Evolutionary conservation across 495 filamentous ascomycete species (phyloP), one percentile per base, ranked within the genome.

Genomic region (Hypoxylon fuscum): DNA sequence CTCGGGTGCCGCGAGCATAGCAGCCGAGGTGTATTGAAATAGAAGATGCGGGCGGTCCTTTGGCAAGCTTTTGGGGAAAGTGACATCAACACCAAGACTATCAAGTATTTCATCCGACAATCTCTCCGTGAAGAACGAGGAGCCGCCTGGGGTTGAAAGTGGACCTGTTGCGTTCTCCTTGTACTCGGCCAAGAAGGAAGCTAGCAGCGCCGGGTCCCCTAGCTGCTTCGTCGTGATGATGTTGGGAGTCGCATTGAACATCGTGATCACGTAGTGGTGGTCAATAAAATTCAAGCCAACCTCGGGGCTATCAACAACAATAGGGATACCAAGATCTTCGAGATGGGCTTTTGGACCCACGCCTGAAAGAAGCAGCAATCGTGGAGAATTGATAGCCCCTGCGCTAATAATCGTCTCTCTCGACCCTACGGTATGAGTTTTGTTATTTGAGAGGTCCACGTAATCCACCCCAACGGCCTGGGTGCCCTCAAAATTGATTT

Each of bases 301-400:
- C 12, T 77, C 75, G 6, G 81, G 74, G 0, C 82, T 60, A 27
- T 83, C 70, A 0, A 76, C 69, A 11, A 81, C 43, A 2, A 81
- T 63, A 0, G 74, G 71, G 38, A 86, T 83, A 21, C 74, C 63
- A 63, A 79, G 78, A n/a, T 74, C 52, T 22, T 69, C 29, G 0
- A 87, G 76, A 8, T 83, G 72, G 0, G 60, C 35, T 8, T 68
- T 64, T 1, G 82, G 79, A 1, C 84, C 84, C 43, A 87, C 79
- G 3, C 84, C 85, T 1, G 82, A 85, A 20, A 84, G 78, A 74
- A 84, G 80, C 1, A 86, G 75, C 35, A 86, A 72, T 32, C 81
- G 78, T 9, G 85, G 84, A 2, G 75, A 74, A 52, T 86, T 79
- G 34, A 84, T 65, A 2, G 82, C 76, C 1, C 85, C 85, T 18